Base-by-base conservation (phyloP, 306 rosid species). In the Begonia peltatifolia region DNA sequence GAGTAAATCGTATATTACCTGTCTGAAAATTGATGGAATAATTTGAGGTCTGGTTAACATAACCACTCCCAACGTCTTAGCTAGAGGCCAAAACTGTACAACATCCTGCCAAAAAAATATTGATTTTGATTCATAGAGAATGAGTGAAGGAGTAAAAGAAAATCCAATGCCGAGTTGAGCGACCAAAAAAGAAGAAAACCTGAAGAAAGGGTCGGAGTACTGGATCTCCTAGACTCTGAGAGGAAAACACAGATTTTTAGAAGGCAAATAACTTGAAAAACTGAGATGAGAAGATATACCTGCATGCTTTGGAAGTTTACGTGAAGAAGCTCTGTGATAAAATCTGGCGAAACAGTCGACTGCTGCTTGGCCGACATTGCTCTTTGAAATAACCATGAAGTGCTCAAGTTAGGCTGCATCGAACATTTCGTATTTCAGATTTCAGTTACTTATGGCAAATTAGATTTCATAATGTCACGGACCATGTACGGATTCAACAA, bases 381-480 rank as follows among this genome's bases (percentile, higher is more conserved):
- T 73, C 87, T 90, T 83, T 90, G 97, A 72, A 90, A 90, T 75
- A 90, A 70, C 97, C 97, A 90, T 47, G 97, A 83, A 71, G 95
- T 68, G 59, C 95, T 85, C 72, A 85, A 74, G 66, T 85, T 90
- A 46, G 97, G 97, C 95, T 90, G 85, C 71, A 70, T 55, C 50
- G 59, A 20, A 54, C 52, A 65, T 30, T 62, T 63, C 13, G 12
- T 22, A 15, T 65, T 55, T 72, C 66, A 56, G 62, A 55, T 52
- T 63, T 64, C 62, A 42, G 22, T 52, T 38, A 35, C 8, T 59
- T 30, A 57, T 63, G 47, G 18, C 38, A 57, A 53, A 64, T 65
- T 41, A 10, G 46, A 47, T 42, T 17, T 49, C 55, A 48, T 57
- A 16, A 59, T 57, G 61, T 68, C 60, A 72, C 74, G 17, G 30